phyloP scores from a whole-genome alignment of 2,329 filamentous ascomycete genomes.

The Aphanocladium album region DNA sequence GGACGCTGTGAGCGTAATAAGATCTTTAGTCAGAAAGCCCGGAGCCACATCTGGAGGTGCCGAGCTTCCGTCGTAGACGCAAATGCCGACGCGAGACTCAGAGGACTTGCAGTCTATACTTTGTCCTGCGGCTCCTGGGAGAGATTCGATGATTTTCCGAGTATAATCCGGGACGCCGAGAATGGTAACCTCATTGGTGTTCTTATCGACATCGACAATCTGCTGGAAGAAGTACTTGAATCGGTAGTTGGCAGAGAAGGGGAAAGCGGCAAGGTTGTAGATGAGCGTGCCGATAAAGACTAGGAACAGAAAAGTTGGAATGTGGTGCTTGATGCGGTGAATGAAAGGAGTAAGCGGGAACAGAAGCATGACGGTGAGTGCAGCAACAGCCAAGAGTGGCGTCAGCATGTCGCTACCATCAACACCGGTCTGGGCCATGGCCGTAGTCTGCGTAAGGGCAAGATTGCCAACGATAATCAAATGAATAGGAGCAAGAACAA shows the following conservation, averaged over 20 bases:
- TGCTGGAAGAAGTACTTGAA: conserved; percentile 89
- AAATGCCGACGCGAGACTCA: conserved; percentile 40
- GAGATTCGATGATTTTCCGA: conserved; percentile 56
- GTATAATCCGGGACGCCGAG: conserved; percentile 65
- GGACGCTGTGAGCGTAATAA: conserved; percentile 55
- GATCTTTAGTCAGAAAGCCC: conserved; percentile 41
- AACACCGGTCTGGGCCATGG: conserved; percentile 73
- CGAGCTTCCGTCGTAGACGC: conserved; percentile 60
- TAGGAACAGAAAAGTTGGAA: conserved; percentile 71
- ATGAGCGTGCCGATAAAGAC: conserved; percentile 71
- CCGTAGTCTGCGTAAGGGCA: conserved; percentile 65
- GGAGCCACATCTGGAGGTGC: conserved; percentile 57
- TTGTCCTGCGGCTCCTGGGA: conserved; percentile 67
- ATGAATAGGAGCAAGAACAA: conserved; percentile 72
- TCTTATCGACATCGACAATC: conserved; percentile 68
- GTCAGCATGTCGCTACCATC: conserved; percentile 72
- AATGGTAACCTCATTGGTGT: conserved; percentile 64
- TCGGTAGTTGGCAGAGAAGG: conserved; percentile 73
- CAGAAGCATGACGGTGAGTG: conserved; percentile 65
- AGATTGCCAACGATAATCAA: conserved; percentile 74
- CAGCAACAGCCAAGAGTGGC: conserved; percentile 66
- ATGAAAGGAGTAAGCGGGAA: conserved; percentile 77
- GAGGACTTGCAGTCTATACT: conserved; percentile 54
- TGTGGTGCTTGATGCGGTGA: conserved; percentile 77
- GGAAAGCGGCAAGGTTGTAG: conserved; percentile 84